Evolutionary conservation across 257 asterid genomes (phyloP), one percentile per base, ranked within the genome.

Genomic region (Plantago ovata): DNA sequence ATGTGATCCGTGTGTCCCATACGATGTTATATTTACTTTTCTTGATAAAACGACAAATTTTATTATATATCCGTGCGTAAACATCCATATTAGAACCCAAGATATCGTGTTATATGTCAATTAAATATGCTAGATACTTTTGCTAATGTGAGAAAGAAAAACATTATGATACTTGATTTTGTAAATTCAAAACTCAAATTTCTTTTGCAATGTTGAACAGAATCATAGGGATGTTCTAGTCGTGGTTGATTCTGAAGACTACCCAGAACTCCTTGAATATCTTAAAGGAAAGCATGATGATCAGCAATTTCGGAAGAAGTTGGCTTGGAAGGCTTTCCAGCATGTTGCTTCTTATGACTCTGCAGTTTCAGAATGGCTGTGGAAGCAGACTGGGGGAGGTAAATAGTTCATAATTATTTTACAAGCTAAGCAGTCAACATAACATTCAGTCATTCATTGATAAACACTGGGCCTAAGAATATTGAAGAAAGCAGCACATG

Each of bases 341-440:
- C 97, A 93, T 65, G 90, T 82, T 53, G 97, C 97, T 77, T 86
- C 95, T n/a, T 93, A 89, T 72, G 97, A 93, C 66, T 82, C 98
- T 61, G 98, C 98, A 68, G 97, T 93, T 71, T 88, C 98, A 33
- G 97, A 93, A 61, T 93, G 98, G 97, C 65, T 92, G 71, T 89
- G 97, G 96, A 88, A 89, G 81, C 95, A 86, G 74, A 81, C 90
- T 47, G 82, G 72, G 11, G 91, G 72, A 80, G 96, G 98, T 88
- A 75, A 28, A 8, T 23, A 21, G 36, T 69, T 56, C 55, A n/a
- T 48, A 52, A 19, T 61, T 13, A 13, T 47, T 13, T 48, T 28
- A 21, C 56, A 40, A 64, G 53, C 61, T 41, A 19, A 59, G 28
- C 28, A 61, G 13, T n/a, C 38, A 41, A 16, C 24, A 56, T 12